phyloP scores from a whole-genome alignment of 176 grass and related monocot species.

The Poa pratensis region DNA sequence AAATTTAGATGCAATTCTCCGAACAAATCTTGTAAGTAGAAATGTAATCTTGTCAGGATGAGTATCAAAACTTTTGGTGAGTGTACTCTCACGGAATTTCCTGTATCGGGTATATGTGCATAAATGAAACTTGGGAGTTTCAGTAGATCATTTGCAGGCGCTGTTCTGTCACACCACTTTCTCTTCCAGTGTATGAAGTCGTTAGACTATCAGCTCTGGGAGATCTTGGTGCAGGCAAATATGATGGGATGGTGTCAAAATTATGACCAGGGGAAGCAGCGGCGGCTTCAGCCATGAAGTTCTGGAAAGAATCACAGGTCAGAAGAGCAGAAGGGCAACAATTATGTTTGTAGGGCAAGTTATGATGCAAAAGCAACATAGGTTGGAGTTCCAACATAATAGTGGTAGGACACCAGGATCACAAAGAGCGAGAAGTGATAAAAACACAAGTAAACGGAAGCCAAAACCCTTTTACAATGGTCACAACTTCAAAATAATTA shows the following conservation, averaged over 20 bases:
- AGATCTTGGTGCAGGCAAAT: conserved; percentile 48
- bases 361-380: conserved; percentile 19
- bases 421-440: background rate
- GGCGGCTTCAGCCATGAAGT: conserved; percentile 55
- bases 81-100: conserved; percentile 39
- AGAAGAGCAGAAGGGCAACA: conserved; percentile 28
- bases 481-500: background rate
- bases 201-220: conserved; percentile 22
- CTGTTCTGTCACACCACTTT: conserved; percentile 31
- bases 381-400: conserved; percentile 5
- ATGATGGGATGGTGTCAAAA: conserved; percentile 52
- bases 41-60: background rate
- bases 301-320: conserved; percentile 46
- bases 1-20: conserved; percentile 5
- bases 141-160: conserved; percentile 51
- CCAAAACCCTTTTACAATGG: background rate
- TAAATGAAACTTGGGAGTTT: conserved; percentile 10
- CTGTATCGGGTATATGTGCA: conserved; percentile 42
- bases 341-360: background rate
- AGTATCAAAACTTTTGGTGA: conserved; percentile 36
- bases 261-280: conserved; percentile 55
- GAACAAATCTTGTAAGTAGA: conserved; percentile 21
- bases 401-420: background rate
- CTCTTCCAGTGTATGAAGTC: conserved; percentile 18
- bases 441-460: conserved; percentile 12